Base-by-base conservation (phyloP, 2,329 filamentous ascomycete genomes). In the Lachnellula arida region DNA sequence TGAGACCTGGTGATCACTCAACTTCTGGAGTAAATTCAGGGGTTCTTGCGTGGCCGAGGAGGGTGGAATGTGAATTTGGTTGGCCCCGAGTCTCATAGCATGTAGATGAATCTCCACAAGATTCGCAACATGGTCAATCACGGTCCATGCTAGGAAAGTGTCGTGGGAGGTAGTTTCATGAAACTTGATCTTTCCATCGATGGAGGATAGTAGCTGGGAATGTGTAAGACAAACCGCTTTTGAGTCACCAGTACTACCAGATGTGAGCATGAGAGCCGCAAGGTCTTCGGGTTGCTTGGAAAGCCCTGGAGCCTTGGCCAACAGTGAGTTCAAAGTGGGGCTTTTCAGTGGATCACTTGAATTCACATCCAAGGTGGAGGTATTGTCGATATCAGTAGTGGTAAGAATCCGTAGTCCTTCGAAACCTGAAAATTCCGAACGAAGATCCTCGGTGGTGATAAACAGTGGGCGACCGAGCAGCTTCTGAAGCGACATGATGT, bases 121-220 rank as follows among this genome's bases (percentile, higher is more conserved):
- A 56, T 68, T 75, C 0, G 76, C 81, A 9, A 81, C 78, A 55
- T 84, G 81, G 57, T 84, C 80, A 7, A 82, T 66, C 0, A 72
- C 72, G 35, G 73, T 71, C 72, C 72, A 75, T 46, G 71, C 73
- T 17, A 75, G 49, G 39, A 71, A 63, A 46, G 62, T 22, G 65
- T 60, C 59, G 1, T 72, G 70, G 3, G 11, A 28, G 0, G 65
- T 64, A 2, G 68, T 67, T 8, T 68, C 58, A 49, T 70, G 67
- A 12, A 51, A 35, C 1, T 55, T 43, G 2, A 58, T 53, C 61
- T 81, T 81, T 19, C 75, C 76, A 1, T 51, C 7, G 11, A 77
- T 55, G 0, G 78, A 69, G 1, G 72, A 60, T 0, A 78, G 46
- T 0, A 81, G 60, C 61, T 81, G 77, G 0, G 56, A 50, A 54